Evolutionary conservation across 345 rosid species (phyloP).

Genomic region (Eucalyptus curtisii): DNA sequence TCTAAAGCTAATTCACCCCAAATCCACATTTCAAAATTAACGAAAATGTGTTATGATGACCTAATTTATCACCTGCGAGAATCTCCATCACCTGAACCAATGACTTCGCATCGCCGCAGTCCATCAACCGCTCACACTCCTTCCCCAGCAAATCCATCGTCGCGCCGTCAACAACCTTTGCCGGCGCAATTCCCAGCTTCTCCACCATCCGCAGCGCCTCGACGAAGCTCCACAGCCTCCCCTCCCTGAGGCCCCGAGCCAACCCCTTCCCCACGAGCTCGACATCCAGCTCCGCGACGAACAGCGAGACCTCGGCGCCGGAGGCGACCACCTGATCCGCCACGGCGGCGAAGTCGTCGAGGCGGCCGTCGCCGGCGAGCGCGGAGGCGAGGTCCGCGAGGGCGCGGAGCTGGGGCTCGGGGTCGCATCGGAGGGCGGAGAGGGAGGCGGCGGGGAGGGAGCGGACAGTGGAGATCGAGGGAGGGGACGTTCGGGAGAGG

Average conservation of each 20-base stretch:
- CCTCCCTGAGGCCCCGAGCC: slow-evolving; percentile 9
- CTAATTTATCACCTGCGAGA: slow-evolving; percentile 42
- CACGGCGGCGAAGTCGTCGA: slow-evolving; percentile 43
- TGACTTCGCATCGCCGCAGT: slow-evolving; percentile 34
- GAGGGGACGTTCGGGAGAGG: not conserved
- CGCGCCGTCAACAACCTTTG: slow-evolving; percentile 30
- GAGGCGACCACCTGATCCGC: slow-evolving; percentile 45
- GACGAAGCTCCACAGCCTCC: slow-evolving; percentile 34
- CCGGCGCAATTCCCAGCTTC: slow-evolving; percentile 42
- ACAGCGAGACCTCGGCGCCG: slow-evolving; percentile 34
- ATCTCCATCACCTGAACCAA: slow-evolving; percentile 53
- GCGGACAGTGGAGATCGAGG: slow-evolving; percentile 5
- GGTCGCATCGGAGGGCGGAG: slow-evolving; percentile 24
- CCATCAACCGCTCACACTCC: slow-evolving; percentile 43
- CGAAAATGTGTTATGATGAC: not conserved
- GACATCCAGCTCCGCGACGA: slow-evolving; percentile 27
- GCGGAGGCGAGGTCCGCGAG: slow-evolving; percentile 47
- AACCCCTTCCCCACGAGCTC: slow-evolving; percentile 10
- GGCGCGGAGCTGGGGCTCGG: slow-evolving; percentile 13
- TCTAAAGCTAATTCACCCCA: not conserved
- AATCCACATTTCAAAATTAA: not conserved
- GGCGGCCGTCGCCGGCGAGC: slow-evolving; percentile 62
- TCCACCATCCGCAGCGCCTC: slow-evolving; percentile 42
- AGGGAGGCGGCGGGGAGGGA: slow-evolving; percentile 1
- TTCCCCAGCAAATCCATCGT: slow-evolving; percentile 30